Conservation (phyloP, 352 stramenopile genomes). For the Phytophthora fragariaefolia region DNA sequence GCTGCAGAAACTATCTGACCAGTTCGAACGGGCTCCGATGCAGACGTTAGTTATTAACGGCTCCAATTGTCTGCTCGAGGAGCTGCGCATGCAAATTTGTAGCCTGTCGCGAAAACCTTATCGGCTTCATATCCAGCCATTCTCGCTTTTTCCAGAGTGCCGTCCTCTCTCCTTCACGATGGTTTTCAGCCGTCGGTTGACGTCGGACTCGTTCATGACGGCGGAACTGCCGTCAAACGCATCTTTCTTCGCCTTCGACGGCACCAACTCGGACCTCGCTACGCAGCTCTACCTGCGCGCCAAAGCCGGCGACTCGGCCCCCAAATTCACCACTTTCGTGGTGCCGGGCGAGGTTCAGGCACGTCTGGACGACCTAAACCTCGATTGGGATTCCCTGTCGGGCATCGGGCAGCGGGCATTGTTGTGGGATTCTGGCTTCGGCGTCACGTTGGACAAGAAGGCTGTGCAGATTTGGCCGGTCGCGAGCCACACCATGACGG, state of each 20-base stretch:
- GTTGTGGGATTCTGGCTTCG: slow-evolving; percentile 42
- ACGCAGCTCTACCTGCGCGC: slow-evolving; percentile 34
- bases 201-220: neutral
- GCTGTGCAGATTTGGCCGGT: slow-evolving; percentile 37
- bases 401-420: slow-evolving; percentile 35
- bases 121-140: too few relatives aligned
- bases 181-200: neutral
- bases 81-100: slow-evolving; percentile 4
- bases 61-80: too few relatives aligned
- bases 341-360: slow-evolving; percentile 12
- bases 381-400: slow-evolving; percentile 24
- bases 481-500: slow-evolving; percentile 21
- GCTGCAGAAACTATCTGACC: too few relatives aligned
- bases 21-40: neutral
- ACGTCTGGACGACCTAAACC: slow-evolving; percentile 9
- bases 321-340: slow-evolving; percentile 6
- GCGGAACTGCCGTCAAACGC: slow-evolving; percentile 24
- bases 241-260: slow-evolving; percentile 40
- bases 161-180: slow-evolving; percentile 8
- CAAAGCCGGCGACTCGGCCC: slow-evolving; percentile 8
- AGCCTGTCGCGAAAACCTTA: slow-evolving; percentile 20
- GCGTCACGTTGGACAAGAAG: slow-evolving; percentile 10
- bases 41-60: too few relatives aligned
- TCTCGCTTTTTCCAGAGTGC: slow-evolving; percentile 3
- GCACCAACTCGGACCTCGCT: slow-evolving; percentile 42